Base-by-base conservation (phyloP, 176 grass and related monocot genomes). In the Cymbopogon citratus region DNA sequence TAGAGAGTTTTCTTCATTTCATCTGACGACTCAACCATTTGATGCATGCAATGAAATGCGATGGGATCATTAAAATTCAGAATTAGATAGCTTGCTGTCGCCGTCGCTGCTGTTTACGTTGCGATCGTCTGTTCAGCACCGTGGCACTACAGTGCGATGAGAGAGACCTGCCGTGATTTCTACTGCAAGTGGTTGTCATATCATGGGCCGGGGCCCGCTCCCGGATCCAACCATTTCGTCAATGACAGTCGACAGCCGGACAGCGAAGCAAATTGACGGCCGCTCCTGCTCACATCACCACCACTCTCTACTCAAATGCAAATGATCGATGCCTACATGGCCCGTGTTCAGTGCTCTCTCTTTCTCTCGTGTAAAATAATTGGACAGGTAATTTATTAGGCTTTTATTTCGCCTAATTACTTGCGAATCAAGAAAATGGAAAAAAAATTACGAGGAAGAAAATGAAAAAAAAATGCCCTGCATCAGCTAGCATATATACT, bases 221-320 rank as follows among this genome's bases (percentile, higher is more conserved):
- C 25, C 11, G 10, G 28, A 74, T 45, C 18, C 44, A 66, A 71
- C 87, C 49, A 81, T 63, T 89, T 85, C n/a, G 87, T 89, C 72
- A 67, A 89, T 84, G 75, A 74, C 75, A 68, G 36, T 46, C 46
- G 81, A 74, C 75, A 68, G 4, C 27, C 35, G 8, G 68, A 84
- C 48, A 67, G 69, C 19, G 68, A 74, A 45, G 45, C 68, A 38
- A 65, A 29, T 79, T 74, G 41, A 79, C 36, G 35, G n/a, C 56
- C 57, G 9, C 52, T n/a, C 26, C 12, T 19, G 3, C 31, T 15
- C 43, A 26, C 34, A 3, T 5, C 24, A 14, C 56, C 7, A 45
- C 43, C 5, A n/a, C 31, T 52, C 23, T 21, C 19, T 54, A 54
- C 52, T n/a, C 54, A 10, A 59, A 59, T 56, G 49, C 48, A 6